These are phyloP conservation scores for Rhododendron ferrugineum DNA, from an alignment of 148 eudicot genomes.

Conservation along the genomic window DNA sequence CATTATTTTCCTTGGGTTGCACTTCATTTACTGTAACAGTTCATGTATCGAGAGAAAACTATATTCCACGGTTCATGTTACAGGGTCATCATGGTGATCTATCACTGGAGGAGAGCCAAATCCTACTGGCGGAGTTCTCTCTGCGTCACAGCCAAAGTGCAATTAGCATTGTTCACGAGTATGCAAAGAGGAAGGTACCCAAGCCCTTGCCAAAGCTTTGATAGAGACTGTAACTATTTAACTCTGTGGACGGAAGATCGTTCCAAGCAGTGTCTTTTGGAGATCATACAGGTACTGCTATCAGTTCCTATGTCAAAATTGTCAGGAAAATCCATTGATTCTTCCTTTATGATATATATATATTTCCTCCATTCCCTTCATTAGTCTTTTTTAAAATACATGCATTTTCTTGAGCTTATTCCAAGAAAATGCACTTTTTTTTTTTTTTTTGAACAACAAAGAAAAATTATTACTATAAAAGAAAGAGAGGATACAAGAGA, in stretches of 20 bases:
- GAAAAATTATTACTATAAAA: too few species aligned
- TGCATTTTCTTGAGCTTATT: not conserved
- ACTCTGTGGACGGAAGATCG: not conserved
- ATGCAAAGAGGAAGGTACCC: constrained; percentile 49
- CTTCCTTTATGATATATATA: not conserved
- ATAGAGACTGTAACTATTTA: constrained; percentile 8
- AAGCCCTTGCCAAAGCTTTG: constrained; percentile 46
- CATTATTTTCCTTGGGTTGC: not conserved
- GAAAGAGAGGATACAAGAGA: too few species aligned
- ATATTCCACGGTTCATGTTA: constrained; percentile 7
- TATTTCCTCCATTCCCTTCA: not conserved
- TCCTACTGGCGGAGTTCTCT: constrained; percentile 79
- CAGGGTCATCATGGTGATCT: constrained; percentile 92
- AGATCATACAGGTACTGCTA: not conserved
- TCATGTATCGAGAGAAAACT: not conserved
- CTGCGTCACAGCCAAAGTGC: constrained; percentile 75
- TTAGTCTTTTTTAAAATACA: not conserved
- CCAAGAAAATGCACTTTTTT: not conserved
- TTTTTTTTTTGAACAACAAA: too few species aligned
- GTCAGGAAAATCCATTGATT: not conserved
- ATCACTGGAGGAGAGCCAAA: constrained; percentile 56
- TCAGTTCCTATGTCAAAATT: not conserved
- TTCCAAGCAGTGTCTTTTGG: not conserved
- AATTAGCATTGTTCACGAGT: constrained; percentile 54
- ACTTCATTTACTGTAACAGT: not conserved